Percentiles rank a stretch among this genome's conserved stretches.
phyloP scores from a whole-genome alignment of 805 yeast species.

The Candida saitoana region DNA sequence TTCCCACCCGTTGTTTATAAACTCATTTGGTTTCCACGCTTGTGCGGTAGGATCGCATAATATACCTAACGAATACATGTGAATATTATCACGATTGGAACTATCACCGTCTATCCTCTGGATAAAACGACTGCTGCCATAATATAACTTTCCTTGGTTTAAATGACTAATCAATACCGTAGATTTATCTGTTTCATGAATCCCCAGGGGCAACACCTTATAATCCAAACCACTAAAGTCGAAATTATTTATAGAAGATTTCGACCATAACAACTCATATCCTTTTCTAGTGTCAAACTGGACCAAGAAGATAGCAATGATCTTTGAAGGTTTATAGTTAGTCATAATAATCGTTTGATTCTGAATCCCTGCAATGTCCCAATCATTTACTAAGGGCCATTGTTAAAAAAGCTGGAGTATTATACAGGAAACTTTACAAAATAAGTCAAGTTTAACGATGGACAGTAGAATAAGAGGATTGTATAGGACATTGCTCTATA shows the following conservation, averaged over 20 bases:
- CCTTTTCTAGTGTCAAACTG: slow-evolving; percentile 35
- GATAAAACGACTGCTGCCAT: slow-evolving; percentile 25
- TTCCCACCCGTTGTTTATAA: slow-evolving; percentile 36
- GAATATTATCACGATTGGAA: slow-evolving; percentile 23
- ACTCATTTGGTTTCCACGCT: slow-evolving; percentile 35
- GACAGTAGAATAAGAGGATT: slow-evolving; percentile 19
- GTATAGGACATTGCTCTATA: slow-evolving; percentile 25
- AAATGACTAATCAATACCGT: slow-evolving; percentile 30
- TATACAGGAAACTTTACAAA: slow-evolving; percentile 2
- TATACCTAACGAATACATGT: slow-evolving; percentile 38
- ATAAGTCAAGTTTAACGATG: too few relatives aligned
- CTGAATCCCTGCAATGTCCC: too few relatives aligned
- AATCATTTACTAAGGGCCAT: too few relatives aligned
- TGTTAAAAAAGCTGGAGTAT: not conserved
- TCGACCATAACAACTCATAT: slow-evolving; percentile 35
- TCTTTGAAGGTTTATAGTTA: slow-evolving; percentile 19
- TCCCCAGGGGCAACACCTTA: slow-evolving; percentile 38
- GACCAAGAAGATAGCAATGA: slow-evolving; percentile 30
- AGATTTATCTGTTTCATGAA: slow-evolving; percentile 30
- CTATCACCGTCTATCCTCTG: slow-evolving; percentile 4
- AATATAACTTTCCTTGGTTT: slow-evolving; percentile 19
- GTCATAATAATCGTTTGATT: too few relatives aligned
- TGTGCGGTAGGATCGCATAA: slow-evolving; percentile 26
- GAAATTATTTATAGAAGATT: slow-evolving; percentile 13
- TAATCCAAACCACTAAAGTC: slow-evolving; percentile 33